Conservation (phyloP, 495 filamentous ascomycete species). For the Tetracladium setigerum region DNA sequence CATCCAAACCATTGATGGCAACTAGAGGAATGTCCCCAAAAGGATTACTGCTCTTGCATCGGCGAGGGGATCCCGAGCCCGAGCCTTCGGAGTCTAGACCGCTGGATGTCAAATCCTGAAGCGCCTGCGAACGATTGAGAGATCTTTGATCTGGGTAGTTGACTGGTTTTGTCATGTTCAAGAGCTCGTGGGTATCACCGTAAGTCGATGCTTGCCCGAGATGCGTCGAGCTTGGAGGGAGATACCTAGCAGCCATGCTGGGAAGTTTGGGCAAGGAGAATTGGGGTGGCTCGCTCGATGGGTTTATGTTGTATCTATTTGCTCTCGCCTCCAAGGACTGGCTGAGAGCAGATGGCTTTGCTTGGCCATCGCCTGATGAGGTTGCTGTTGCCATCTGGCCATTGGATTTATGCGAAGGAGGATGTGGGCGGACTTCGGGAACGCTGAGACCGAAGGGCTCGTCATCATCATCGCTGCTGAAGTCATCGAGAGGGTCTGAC, state of each 20-base stretch:
- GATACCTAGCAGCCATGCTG: background rate
- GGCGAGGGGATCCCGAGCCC: background rate
- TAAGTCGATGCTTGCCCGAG: constrained; percentile 6
- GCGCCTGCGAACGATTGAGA: background rate
- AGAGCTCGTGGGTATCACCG: constrained; percentile 7
- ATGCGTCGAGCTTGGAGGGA: background rate
- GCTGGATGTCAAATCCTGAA: too few relatives aligned
- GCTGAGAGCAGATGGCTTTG: background rate
- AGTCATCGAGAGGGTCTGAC: background rate
- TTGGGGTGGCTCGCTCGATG: background rate
- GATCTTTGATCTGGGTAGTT: background rate
- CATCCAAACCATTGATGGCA: background rate
- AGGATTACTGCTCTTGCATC: background rate
- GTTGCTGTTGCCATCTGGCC: too few relatives aligned
- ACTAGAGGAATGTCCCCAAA: background rate
- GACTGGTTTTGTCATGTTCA: background rate
- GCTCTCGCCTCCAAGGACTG: background rate
- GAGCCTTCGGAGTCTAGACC: background rate
- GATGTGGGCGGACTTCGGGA: background rate
- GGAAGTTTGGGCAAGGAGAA: background rate
- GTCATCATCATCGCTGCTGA: background rate
- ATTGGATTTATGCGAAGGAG: too few relatives aligned
- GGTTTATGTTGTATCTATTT: background rate
- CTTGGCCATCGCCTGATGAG: background rate
- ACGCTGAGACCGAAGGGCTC: background rate